Percentiles rank a stretch among this genome's conserved stretches.
These are phyloP conservation scores for Zarea fungicola DNA, from an alignment of 2,329 filamentous ascomycete genomes.

Conservation along the genomic window DNA sequence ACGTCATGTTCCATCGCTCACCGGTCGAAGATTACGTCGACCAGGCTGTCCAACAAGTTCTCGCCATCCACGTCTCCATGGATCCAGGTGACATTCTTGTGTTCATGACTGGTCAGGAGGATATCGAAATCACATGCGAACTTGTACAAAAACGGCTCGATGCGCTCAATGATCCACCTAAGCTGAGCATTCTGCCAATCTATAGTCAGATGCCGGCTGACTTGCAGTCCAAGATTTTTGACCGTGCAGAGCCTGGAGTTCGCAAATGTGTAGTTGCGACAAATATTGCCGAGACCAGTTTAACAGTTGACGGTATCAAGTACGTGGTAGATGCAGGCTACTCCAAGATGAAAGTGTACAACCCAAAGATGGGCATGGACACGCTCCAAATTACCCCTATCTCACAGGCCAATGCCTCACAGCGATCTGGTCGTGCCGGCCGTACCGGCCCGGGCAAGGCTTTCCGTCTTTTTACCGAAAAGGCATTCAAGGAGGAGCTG, in stretches of 20 bases:
- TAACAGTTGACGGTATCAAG: slow-evolving; percentile 98
- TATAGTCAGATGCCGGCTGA: slow-evolving; percentile 99
- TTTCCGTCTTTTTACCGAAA: slow-evolving; percentile 89
- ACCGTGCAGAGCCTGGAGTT: slow-evolving; percentile 81
- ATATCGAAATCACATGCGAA: slow-evolving; percentile 96
- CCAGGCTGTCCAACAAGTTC: slow-evolving; percentile 89
- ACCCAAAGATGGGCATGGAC: slow-evolving; percentile 98
- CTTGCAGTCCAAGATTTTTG: slow-evolving; percentile 95
- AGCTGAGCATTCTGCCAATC: slow-evolving; percentile 90
- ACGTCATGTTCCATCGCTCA: slow-evolving; percentile 90
- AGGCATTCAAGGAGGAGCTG: slow-evolving; percentile 91
- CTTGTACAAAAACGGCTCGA: slow-evolving; percentile 81
- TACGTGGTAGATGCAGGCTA: slow-evolving; percentile 96
- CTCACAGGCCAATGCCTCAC: slow-evolving; percentile 91
- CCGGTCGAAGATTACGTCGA: slow-evolving; percentile 98
- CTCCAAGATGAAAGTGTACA: slow-evolving; percentile 97
- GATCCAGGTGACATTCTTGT: slow-evolving; percentile 89
- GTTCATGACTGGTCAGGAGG: slow-evolving; percentile 99
- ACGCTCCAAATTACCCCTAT: slow-evolving; percentile 96
- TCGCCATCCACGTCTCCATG: slow-evolving; percentile 95
- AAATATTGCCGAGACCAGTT: slow-evolving; percentile 95
- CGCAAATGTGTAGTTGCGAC: slow-evolving; percentile 97
- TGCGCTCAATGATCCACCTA: slow-evolving; percentile 87
- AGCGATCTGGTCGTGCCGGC: slow-evolving; percentile 88
- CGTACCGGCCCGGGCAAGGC: slow-evolving; percentile 93